A percentile compares a stretch with the other conserved stretches of the same genome.
phyloP scores from a whole-genome alignment of 176 grass and related monocot species.

The Carex parvula region DNA sequence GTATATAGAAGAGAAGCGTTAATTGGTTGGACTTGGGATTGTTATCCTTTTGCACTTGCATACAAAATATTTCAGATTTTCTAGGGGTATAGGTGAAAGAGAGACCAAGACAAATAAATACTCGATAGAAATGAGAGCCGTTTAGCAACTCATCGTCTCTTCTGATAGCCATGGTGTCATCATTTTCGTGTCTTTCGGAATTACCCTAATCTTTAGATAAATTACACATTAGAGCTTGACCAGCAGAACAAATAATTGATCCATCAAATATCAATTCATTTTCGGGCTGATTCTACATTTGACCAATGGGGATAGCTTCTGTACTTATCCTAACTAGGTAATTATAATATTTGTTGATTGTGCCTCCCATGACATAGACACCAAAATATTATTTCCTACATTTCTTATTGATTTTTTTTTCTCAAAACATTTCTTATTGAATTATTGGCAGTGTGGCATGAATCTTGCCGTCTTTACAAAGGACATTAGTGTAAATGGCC shows the following conservation, averaged over 20 bases:
- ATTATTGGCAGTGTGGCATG: slow-evolving; percentile 7
- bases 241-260: background rate
- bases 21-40: background rate
- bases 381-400: background rate
- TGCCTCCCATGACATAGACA: background rate
- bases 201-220: background rate
- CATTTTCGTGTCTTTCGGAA: background rate
- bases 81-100: background rate
- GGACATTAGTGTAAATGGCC: background rate
- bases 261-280: background rate
- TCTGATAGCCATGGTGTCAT: background rate
- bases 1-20: background rate
- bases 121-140: background rate
- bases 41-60: background rate
- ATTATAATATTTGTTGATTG: slow-evolving; percentile 11
- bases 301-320: background rate
- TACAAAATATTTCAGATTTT: background rate
- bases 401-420: background rate
- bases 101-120: background rate
- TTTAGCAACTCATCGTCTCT: background rate
- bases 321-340: background rate
- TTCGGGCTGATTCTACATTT: background rate
- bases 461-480: background rate
- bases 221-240: background rate
- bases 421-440: background rate